Base-by-base conservation (phyloP, 2,329 filamentous ascomycete species). In the Pseudogymnoascus sp. region DNA sequence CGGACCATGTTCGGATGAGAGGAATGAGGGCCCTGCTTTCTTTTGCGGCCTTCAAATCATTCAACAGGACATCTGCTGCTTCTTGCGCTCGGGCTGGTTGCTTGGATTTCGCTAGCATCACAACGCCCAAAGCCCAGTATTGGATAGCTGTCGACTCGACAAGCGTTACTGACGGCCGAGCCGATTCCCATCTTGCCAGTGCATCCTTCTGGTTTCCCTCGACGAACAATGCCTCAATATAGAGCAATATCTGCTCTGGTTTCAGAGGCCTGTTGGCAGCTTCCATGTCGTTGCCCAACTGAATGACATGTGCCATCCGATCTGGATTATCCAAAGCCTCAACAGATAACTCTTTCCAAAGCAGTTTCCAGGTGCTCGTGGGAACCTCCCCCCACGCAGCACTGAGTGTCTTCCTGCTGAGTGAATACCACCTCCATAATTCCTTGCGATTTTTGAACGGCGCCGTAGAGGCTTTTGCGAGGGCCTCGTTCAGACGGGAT, bases 171-270 rank as follows among this genome's bases (percentile, higher is more conserved):
- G 61, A 76, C 76, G 21, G 75, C 73, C 61, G 76, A 70, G 41
- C 19, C 29, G 61, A 35, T 62, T 68, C 61, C 72, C 72, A 79
- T 70, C 60, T 71, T 66, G 64, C 29, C 35, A 70, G 75, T 72
- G 62, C 72, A 69, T 62, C 59, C 16, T 65, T 63, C 8, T 81
- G 78, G 72, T 83, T 83, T 2, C 86, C 87, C 41, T 82, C 80
- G 5, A 85, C 77, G 66, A 89, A 87, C 41, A 89, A 77, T 63
- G 87, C 84, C 69, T 91, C 86, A 33, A 92, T 84, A 33, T 86
- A 86, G 29, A 87, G 75, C 16, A 92, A 75, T 66, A 85, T 83
- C 68, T 90, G 87, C 2, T 77, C 72, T 3, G 80, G 78, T 11
- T 74, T 78, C 61, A 92, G 74, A 1, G 77, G 67, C 59, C 83